Percentiles rank a stretch among this genome's conserved stretches.
phyloP scores from a whole-genome alignment of 2,329 filamentous ascomycete genomes.

The Epichloe brachyelytri region DNA sequence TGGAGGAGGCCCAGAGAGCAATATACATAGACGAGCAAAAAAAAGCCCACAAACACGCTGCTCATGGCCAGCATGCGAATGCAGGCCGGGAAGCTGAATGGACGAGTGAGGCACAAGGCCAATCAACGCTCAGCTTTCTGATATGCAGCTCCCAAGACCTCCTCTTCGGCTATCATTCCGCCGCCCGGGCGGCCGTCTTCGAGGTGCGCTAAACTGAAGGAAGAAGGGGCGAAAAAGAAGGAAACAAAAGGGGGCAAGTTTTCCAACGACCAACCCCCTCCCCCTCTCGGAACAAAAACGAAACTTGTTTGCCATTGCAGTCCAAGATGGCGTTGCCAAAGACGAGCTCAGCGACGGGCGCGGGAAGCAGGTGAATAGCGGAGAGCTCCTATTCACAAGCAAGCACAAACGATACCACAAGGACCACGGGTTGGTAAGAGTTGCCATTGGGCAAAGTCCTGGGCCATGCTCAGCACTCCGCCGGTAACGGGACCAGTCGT shows the following conservation, averaged over 20 bases:
- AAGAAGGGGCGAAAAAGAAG: no score
- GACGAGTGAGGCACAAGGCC: neutral
- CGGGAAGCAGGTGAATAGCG: neutral
- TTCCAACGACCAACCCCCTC: no score
- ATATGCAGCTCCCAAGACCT: slow-evolving; percentile 4
- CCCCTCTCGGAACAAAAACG: no score
- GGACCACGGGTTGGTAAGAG: slow-evolving; percentile 3
- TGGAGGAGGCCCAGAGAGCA: neutral
- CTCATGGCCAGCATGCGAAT: neutral
- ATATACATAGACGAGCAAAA: neutral
- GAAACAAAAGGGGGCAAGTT: no score
- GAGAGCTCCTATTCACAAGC: neutral
- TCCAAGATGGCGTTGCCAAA: neutral
- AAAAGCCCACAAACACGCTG: no score
- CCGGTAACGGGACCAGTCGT: neutral
- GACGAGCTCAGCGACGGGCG: neutral
- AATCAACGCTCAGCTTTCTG: neutral
- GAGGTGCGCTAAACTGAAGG: neutral
- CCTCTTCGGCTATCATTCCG: slow-evolving; percentile 4
- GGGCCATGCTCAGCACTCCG: neutral
- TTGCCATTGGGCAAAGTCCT: slow-evolving; percentile 2
- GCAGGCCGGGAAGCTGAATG: neutral
- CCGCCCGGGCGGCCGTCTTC: slow-evolving; percentile 5
- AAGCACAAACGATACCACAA: neutral
- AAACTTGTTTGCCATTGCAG: neutral